Evolutionary conservation across 2,329 filamentous ascomycete genomes (phyloP).

Genomic region (Nemania sp.): DNA sequence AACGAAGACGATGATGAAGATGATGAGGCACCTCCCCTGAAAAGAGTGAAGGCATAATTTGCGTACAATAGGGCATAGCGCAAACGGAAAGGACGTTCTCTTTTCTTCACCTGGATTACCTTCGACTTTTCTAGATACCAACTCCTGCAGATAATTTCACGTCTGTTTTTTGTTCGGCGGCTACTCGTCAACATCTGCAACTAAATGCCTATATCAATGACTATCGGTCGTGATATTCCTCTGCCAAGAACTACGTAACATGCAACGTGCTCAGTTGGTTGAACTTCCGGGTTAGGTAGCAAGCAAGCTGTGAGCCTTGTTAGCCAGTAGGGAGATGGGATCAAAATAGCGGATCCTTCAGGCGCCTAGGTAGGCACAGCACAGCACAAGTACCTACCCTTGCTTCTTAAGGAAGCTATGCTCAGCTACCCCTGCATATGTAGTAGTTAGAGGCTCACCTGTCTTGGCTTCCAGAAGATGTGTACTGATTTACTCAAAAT

Average conservation of each 20-base stretch:
- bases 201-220: neutral
- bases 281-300: neutral
- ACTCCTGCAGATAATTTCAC: conserved; percentile 5
- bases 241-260: too few relatives aligned
- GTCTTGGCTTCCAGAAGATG: neutral
- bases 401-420: neutral
- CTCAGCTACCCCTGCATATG: neutral
- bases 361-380: neutral
- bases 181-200: neutral
- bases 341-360: neutral
- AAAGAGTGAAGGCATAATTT: conserved; percentile 57
- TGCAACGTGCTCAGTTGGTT: too few relatives aligned
- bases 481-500: too few relatives aligned
- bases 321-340: neutral
- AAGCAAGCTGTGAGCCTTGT: too few relatives aligned
- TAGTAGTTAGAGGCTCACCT: too few relatives aligned
- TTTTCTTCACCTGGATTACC: conserved; percentile 5
- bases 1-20: conserved; percentile 68
- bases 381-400: neutral
- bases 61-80: neutral
- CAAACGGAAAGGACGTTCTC: neutral
- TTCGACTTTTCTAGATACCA: conserved; percentile 37
- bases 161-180: neutral
- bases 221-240: neutral
- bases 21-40: conserved; percentile 61